These are phyloP conservation scores for Erodium trifolium DNA, from an alignment of 441 rosid genomes.

Conservation along the genomic window DNA sequence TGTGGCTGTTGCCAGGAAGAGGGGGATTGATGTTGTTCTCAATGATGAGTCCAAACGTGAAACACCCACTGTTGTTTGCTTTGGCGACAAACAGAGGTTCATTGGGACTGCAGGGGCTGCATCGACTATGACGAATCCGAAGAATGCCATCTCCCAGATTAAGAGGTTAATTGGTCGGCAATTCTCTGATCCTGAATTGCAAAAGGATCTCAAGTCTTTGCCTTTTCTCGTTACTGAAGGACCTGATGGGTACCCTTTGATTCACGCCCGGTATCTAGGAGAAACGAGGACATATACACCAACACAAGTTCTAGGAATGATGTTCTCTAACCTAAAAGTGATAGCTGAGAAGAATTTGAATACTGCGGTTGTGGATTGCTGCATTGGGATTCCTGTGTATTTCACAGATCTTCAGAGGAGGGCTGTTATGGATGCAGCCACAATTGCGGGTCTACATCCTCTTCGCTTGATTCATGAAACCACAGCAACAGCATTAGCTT, in stretches of 20 bases:
- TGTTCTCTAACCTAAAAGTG: constrained; percentile 66
- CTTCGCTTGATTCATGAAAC: constrained; percentile 81
- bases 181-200: constrained; percentile 94
- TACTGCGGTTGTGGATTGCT: constrained; percentile 86
- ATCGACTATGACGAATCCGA: constrained; percentile 91
- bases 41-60: constrained; percentile 97
- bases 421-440: constrained; percentile 90
- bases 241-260: constrained; percentile 81
- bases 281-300: constrained; percentile 72
- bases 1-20: constrained; percentile 92
- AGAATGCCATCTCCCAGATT: constrained; percentile 78
- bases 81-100: constrained; percentile 92
- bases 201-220: constrained; percentile 63
- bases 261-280: constrained; percentile 73
- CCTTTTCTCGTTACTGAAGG: constrained; percentile 72
- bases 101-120: constrained; percentile 99
- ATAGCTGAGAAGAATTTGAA: constrained; percentile 81
- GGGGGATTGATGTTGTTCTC: constrained; percentile 95
- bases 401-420: constrained; percentile 91
- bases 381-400: constrained; percentile 91
- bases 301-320: constrained; percentile 86
- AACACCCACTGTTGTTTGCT: constrained; percentile 93
- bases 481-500: constrained; percentile 89
- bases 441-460: constrained; percentile 89
- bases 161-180: constrained; percentile 74